These are phyloP conservation scores for Alternaria sp. DNA, from an alignment of 2,329 filamentous ascomycete genomes.

Conservation along the genomic window DNA sequence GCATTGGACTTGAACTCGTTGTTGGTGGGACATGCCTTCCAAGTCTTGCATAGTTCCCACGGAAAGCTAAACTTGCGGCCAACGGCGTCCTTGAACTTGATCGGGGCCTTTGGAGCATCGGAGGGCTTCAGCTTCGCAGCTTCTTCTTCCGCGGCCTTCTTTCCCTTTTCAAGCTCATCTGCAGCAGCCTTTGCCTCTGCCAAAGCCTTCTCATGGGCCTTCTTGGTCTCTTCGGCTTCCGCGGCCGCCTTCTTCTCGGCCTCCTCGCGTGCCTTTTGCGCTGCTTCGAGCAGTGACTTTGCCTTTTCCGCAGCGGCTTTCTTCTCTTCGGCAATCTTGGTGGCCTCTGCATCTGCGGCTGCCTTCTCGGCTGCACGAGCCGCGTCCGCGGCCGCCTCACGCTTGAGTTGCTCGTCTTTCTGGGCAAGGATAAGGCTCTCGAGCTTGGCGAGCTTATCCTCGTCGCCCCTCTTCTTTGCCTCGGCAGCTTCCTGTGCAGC, in stretches of 20 bases:
- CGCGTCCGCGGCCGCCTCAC: constrained; percentile 43
- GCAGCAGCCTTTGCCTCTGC: constrained; percentile 51
- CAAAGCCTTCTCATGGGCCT: constrained; percentile 56
- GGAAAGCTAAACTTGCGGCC: constrained; percentile 41
- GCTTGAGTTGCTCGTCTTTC: constrained; percentile 49
- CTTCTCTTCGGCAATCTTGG: constrained; percentile 58
- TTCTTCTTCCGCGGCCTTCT: constrained; percentile 56
- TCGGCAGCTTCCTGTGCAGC: constrained; percentile 35
- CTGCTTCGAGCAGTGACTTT: constrained; percentile 35
- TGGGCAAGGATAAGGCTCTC: constrained; percentile 51
- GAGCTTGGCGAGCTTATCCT: constrained; percentile 41
- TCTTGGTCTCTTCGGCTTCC: constrained; percentile 45
- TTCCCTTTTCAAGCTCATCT: constrained; percentile 55
- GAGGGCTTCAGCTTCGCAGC: constrained; percentile 51
- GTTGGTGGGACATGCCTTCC: constrained; percentile 61
- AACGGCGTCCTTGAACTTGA: constrained; percentile 42
- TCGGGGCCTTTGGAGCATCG: constrained; percentile 55
- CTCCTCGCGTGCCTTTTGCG: constrained; percentile 40
- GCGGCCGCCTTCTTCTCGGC: constrained; percentile 39
- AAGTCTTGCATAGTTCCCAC: constrained; percentile 35
- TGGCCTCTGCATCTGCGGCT: constrained; percentile 56
- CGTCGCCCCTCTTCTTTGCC: constrained; percentile 45
- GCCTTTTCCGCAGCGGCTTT: constrained; percentile 46
- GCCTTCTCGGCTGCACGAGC: constrained; percentile 52
- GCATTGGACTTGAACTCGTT: constrained; percentile 37